Conservation (phyloP, 345 rosid species). For the Linum lewisii region DNA sequence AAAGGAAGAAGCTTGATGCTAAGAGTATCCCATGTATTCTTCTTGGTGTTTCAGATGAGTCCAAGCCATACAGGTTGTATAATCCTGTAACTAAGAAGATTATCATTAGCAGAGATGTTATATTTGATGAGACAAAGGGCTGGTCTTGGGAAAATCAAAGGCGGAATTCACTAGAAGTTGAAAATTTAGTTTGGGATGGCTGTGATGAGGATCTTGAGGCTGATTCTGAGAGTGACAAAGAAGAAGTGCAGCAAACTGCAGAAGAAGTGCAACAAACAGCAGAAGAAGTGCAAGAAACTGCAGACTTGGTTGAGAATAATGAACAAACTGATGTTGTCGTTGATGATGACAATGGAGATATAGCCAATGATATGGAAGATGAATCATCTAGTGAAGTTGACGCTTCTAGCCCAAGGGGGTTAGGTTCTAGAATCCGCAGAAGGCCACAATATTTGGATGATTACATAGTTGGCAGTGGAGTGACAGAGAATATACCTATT, state of each 20-base stretch:
- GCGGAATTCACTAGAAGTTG: not conserved
- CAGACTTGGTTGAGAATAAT: no score
- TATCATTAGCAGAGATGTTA: no score
- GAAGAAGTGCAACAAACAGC: no score
- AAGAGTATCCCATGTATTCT: not conserved
- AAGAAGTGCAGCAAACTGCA: no score
- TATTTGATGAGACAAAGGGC: no score
- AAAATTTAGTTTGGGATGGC: conserved; percentile 2
- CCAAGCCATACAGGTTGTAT: conserved; percentile 3
- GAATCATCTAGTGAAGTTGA: not conserved
- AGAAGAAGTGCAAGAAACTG: no score
- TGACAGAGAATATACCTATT: no score
- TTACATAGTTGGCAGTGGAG: no score
- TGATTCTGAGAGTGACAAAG: no score
- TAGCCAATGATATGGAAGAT: not conserved
- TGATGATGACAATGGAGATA: not conserved
- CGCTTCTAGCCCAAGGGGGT: not conserved
- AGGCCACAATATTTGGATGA: not conserved
- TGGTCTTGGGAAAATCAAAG: no score
- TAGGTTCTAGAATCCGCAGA: not conserved
- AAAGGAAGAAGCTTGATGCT: no score
- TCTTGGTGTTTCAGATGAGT: not conserved
- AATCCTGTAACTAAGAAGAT: not conserved
- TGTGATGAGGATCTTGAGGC: not conserved
- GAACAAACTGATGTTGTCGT: no score